A percentile compares a stretch with the other conserved stretches of the same genome.
These are phyloP conservation scores for Martensiomyces pterosporus DNA, from an alignment of 192 early-diverging fungal genomes.

Conservation along the genomic window DNA sequence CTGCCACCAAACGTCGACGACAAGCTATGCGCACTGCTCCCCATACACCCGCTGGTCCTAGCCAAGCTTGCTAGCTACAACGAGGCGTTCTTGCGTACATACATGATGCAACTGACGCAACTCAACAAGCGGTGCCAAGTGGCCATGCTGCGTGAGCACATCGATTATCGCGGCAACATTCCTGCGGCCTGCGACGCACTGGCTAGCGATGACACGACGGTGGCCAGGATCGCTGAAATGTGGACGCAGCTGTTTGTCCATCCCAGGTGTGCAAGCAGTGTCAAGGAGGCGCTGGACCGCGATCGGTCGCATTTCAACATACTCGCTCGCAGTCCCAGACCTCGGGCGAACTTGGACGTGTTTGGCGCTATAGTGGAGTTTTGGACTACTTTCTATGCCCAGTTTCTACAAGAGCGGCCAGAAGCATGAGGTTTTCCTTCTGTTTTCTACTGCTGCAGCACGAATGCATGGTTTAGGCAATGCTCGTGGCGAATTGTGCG, in stretches of 20 bases:
- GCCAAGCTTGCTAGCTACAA: background rate
- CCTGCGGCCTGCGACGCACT: background rate
- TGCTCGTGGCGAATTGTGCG: too few species aligned
- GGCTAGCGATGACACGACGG: background rate
- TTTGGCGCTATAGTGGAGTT: conserved; percentile 6
- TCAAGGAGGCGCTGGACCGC: conserved; percentile 5
- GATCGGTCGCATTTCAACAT: conserved; percentile 1
- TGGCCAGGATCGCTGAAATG: conserved; percentile 3
- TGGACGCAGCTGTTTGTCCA: conserved; percentile 9
- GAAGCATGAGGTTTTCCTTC: too few species aligned
- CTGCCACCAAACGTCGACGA: background rate
- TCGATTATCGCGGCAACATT: too few species aligned
- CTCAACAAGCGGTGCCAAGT: conserved; percentile 18
- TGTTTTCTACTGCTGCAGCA: too few species aligned
- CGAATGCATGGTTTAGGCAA: too few species aligned
- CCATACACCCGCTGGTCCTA: conserved; percentile 4
- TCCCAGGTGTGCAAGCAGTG: background rate
- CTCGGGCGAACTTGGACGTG: too few species aligned
- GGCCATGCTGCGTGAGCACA: conserved; percentile 20
- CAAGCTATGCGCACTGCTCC: background rate
- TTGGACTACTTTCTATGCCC: conserved; percentile 10
- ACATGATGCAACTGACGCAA: conserved; percentile 4
- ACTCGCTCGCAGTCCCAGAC: too few species aligned
- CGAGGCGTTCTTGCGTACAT: conserved; percentile 3
- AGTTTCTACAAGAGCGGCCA: conserved; percentile 2